phyloP scores from a whole-genome alignment of 306 rosid species.

The Carpinus fangiana region DNA sequence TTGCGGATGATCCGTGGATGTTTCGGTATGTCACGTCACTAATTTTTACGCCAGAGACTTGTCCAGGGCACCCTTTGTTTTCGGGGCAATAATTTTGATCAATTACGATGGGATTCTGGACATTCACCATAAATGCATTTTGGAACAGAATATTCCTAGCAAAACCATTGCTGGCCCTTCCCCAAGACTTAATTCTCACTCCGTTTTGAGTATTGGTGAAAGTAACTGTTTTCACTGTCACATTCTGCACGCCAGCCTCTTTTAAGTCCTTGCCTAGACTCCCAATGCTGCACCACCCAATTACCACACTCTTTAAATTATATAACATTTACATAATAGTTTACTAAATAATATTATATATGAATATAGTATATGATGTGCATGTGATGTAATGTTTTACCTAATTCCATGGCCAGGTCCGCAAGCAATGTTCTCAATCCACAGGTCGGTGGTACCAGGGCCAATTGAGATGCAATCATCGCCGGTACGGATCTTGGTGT shows the following conservation, averaged over 20 bases:
- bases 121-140: slow-evolving; percentile 38
- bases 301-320: too few relatives aligned
- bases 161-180: slow-evolving; percentile 50
- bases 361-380: too few relatives aligned
- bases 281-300: slow-evolving; percentile 42
- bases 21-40: slow-evolving; percentile 29
- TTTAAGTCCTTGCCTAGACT: slow-evolving; percentile 42
- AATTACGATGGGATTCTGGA: slow-evolving; percentile 45
- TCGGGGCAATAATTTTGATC: slow-evolving; percentile 61
- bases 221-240: slow-evolving; percentile 43
- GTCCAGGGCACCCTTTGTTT: slow-evolving; percentile 33
- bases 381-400: slow-evolving; percentile 4
- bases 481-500: slow-evolving; percentile 47
- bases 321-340: not conserved
- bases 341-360: not conserved
- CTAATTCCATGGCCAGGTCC: slow-evolving; percentile 75
- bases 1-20: slow-evolving; percentile 38
- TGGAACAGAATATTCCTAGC: slow-evolving; percentile 42
- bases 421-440: slow-evolving; percentile 57
- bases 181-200: slow-evolving; percentile 60
- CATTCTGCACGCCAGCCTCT: slow-evolving; percentile 54
- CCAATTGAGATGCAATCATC: slow-evolving; percentile 72
- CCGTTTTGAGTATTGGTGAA: slow-evolving; percentile 47
- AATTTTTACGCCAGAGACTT: slow-evolving; percentile 34
- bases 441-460: slow-evolving; percentile 54